These are phyloP conservation scores for Fusarium sarcochroum DNA, from an alignment of 2,329 filamentous ascomycete genomes.

Conservation along the genomic window DNA sequence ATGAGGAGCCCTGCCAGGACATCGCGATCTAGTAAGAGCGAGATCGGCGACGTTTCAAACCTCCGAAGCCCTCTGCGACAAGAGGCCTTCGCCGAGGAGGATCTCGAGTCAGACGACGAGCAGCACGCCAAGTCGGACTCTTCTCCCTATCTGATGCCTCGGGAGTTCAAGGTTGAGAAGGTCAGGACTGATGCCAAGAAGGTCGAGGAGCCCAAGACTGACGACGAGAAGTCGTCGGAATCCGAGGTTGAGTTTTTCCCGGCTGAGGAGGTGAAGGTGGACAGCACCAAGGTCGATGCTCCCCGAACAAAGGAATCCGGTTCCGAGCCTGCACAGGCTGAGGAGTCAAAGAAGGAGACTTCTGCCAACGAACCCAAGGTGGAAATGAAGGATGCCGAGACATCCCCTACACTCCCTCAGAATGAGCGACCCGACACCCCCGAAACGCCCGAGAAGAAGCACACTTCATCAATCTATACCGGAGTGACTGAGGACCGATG, in stretches of 20 bases:
- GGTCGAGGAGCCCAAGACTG: constrained; percentile 12
- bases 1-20: constrained; percentile 79
- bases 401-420: constrained; percentile 29
- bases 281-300: constrained; percentile 10
- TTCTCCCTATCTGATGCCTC: constrained; percentile 41
- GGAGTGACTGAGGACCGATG: constrained; percentile 56
- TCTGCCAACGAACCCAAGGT: constrained; percentile 12
- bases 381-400: constrained; percentile 25
- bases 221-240: constrained; percentile 35
- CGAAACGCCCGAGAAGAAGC: constrained; percentile 52
- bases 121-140: constrained; percentile 34
- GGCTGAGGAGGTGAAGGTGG: constrained; percentile 34
- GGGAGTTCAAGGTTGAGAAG: constrained; percentile 42
- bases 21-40: constrained; percentile 65
- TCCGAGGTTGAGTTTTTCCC: constrained; percentile 43
- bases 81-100: constrained; percentile 61
- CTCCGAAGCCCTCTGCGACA: constrained; percentile 66
- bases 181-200: constrained; percentile 18
- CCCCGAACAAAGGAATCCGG: constrained; percentile 7
- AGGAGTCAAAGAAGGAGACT: constrained; percentile 10
- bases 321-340: constrained; percentile 2
- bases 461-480: constrained; percentile 57
- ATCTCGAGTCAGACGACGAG: constrained; percentile 46
- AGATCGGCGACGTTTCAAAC: constrained; percentile 70
- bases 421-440: constrained; percentile 48